Percentiles rank a stretch among this genome's conserved stretches.
Evolutionary conservation across 176 grass and related monocot species (phyloP).

Genomic region (Hordeum vulgare): DNA sequence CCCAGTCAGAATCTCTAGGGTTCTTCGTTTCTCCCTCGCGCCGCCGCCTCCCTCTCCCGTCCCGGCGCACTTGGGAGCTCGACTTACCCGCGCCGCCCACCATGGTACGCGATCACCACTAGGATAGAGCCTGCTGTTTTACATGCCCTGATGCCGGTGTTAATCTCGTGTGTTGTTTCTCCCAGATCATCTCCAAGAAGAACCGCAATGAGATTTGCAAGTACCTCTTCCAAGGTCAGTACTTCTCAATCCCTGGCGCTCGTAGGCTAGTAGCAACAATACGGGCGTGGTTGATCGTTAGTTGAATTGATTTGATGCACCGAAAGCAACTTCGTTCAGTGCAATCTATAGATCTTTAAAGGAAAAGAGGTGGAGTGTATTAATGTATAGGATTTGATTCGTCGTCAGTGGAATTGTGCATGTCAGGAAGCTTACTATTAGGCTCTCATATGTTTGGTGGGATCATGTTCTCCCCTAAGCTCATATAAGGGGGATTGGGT

Average conservation of each 20-base stretch:
- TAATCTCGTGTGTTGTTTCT: slow-evolving; percentile 1
- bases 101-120: slow-evolving; percentile 37
- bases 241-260: neutral
- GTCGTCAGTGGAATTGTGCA: neutral
- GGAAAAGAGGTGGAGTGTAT: too few relatives aligned
- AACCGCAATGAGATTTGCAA: slow-evolving; percentile 98
- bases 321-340: neutral
- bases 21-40: slow-evolving; percentile 27
- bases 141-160: neutral
- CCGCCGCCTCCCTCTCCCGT: slow-evolving; percentile 9
- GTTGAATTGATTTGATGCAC: neutral
- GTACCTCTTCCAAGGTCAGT: slow-evolving; percentile 89
- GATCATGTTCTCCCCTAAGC: neutral
- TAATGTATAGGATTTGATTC: neutral
- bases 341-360: neutral
- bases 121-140: neutral
- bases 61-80: slow-evolving; percentile 19
- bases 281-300: neutral
- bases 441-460: too few relatives aligned
- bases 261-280: neutral
- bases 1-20: slow-evolving; percentile 25
- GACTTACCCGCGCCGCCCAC: neutral
- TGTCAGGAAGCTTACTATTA: neutral
- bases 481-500: neutral
- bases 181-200: slow-evolving; percentile 98